phyloP scores from a whole-genome alignment of 306 rosid genomes.

The Boehmeria nivea region DNA sequence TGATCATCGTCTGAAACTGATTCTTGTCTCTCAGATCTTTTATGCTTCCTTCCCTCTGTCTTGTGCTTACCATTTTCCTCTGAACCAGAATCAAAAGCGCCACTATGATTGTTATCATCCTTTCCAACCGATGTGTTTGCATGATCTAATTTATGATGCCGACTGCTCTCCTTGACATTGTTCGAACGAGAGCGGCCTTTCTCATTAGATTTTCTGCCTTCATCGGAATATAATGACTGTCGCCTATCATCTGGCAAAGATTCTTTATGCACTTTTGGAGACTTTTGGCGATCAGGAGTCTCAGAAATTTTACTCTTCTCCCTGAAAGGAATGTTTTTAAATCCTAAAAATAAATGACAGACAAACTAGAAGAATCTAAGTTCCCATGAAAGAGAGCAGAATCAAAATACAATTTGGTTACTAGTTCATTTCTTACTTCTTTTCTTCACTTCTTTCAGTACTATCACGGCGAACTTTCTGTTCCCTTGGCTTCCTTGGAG shows the following conservation, averaged over 20 bases:
- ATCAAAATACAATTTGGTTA: conserved; percentile 3
- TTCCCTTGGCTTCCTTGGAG: conserved; percentile 42
- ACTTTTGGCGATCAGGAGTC: conserved; percentile 35
- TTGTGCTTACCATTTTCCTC: conserved; percentile 57
- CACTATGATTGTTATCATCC: conserved; percentile 39
- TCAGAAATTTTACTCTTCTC: conserved; percentile 35
- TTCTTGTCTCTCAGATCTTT: conserved; percentile 61
- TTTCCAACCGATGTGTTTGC: conserved; percentile 33
- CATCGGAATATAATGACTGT: conserved; percentile 34
- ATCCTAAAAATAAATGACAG: conserved; percentile 21
- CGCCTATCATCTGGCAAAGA: conserved; percentile 38
- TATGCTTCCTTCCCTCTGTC: conserved; percentile 62
- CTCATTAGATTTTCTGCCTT: conserved; percentile 41
- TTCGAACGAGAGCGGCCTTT: conserved; percentile 36
- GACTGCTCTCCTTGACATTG: conserved; percentile 29
- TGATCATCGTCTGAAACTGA: conserved; percentile 55
- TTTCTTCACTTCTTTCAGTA: conserved; percentile 38
- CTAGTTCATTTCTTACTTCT: conserved; percentile 33
- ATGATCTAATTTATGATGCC: conserved; percentile 33
- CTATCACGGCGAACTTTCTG: conserved; percentile 38
- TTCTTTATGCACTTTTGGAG: conserved; percentile 34
- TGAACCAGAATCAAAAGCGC: conserved; percentile 45
- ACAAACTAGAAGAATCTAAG: background rate
- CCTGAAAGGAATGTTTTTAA: conserved; percentile 36
- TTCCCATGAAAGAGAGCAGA: background rate